Percentiles rank a stretch among this genome's conserved stretches.
Conservation (phyloP, 257 asterid genomes). For the Lithospermum erythrorhizon region DNA sequence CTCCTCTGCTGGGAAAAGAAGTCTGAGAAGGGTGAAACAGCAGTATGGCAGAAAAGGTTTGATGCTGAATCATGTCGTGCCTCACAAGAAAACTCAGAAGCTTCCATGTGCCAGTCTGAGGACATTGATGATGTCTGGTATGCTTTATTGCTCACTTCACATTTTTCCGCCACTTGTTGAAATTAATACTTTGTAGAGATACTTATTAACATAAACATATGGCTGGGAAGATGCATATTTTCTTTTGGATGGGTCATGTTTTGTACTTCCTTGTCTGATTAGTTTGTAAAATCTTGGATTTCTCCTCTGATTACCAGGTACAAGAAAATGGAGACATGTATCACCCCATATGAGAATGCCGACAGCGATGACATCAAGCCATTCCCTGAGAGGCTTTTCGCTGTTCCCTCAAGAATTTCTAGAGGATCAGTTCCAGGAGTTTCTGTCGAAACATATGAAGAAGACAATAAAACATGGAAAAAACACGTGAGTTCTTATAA, state of each 20-base stretch:
- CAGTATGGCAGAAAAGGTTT: conserved; percentile 84
- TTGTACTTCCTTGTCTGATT: too few species aligned
- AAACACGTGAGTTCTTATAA: conserved; percentile 74
- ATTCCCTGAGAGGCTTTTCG: conserved; percentile 77
- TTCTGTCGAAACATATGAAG: conserved; percentile 46
- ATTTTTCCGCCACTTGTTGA: not conserved
- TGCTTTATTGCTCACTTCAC: conserved; percentile 1
- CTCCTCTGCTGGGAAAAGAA: conserved; percentile 94
- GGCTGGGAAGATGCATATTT: too few species aligned
- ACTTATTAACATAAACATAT: not conserved
- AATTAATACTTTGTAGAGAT: not conserved
- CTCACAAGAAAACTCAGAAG: conserved; percentile 62
- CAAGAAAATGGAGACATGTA: conserved; percentile 80
- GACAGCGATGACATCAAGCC: conserved; percentile 44
- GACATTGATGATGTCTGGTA: conserved; percentile 88
- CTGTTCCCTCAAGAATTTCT: conserved; percentile 78
- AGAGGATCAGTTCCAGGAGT: conserved; percentile 69
- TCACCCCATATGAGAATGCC: conserved; percentile 44
- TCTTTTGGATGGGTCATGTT: too few species aligned
- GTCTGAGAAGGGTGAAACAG: conserved; percentile 84
- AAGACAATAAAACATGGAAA: conserved; percentile 79
- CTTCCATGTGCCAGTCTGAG: conserved; percentile 43
- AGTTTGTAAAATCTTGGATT: not conserved
- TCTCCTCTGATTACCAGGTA: conserved; percentile 42
- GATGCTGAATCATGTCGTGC: conserved; percentile 75